Conservation (phyloP, 768 basidiomycete genomes). For the Amanita thiersii region DNA sequence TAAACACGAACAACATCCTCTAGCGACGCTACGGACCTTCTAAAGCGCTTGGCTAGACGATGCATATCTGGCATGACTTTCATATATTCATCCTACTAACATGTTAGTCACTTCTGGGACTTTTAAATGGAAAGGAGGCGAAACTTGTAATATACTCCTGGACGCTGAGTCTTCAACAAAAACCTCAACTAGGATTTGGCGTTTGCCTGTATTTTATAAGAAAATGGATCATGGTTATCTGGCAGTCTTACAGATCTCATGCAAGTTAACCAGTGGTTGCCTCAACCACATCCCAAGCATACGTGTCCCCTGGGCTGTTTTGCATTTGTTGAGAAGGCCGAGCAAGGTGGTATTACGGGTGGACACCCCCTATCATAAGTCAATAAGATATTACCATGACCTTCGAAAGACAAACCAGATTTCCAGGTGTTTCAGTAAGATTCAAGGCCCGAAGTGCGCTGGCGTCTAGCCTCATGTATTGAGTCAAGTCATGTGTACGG, state of each 20-base stretch:
- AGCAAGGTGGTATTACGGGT: conserved; percentile 83
- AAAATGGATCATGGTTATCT: background rate
- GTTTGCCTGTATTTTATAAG: conserved; percentile 44
- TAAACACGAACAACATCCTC: conserved; percentile 96
- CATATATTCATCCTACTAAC: conserved; percentile 84
- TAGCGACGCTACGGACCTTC: conserved; percentile 72
- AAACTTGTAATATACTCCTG: conserved; percentile 66
- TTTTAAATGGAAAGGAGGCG: background rate
- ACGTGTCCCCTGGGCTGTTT: conserved; percentile 89
- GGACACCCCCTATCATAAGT: conserved; percentile 35
- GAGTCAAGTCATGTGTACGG: conserved; percentile 82
- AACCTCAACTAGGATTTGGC: conserved; percentile 82
- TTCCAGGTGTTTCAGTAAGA: conserved; percentile 65
- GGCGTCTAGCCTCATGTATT: conserved; percentile 94
- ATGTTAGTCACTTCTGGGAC: background rate
- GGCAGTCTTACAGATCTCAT: conserved; percentile 72
- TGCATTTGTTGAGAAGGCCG: conserved; percentile 90
- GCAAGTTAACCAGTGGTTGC: conserved; percentile 89
- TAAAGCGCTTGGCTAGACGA: conserved; percentile 86
- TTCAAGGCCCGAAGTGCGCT: conserved; percentile 89
- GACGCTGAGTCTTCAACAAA: conserved; percentile 75
- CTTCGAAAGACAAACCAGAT: conserved; percentile 27
- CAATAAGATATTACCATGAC: conserved; percentile 3
- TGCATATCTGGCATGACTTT: conserved; percentile 92
- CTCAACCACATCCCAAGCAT: conserved; percentile 90